Conservation (phyloP, 2,329 filamentous ascomycete genomes). For the Talaromyces amestolkiae region DNA sequence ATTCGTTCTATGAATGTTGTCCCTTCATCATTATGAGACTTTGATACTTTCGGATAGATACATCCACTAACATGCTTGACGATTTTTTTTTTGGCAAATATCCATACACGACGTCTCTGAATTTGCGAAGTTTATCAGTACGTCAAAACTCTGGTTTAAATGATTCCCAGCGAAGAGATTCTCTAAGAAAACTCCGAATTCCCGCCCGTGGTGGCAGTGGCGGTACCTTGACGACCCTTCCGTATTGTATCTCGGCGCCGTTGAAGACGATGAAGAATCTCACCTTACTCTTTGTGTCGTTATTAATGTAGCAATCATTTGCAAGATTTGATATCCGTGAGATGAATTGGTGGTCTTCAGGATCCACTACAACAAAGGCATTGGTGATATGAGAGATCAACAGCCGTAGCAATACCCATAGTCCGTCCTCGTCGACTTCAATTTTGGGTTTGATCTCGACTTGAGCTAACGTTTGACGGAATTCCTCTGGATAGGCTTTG, state of each 20-base stretch:
- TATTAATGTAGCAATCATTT: not conserved
- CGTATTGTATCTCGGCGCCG: not conserved
- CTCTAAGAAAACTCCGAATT: too few relatives aligned
- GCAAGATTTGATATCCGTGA: not conserved
- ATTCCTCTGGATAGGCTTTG: not conserved
- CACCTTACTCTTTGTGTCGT: not conserved
- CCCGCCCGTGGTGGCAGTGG: not conserved
- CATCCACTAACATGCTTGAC: too few relatives aligned
- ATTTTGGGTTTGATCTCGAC: not conserved
- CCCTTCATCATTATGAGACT: too few relatives aligned
- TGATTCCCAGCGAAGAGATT: not conserved
- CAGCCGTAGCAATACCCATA: not conserved
- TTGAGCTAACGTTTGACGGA: not conserved
- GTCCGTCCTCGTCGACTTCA: not conserved
- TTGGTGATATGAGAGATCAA: not conserved
- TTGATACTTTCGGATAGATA: too few relatives aligned
- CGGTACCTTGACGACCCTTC: not conserved
- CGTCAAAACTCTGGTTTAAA: not conserved
- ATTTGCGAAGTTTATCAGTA: not conserved
- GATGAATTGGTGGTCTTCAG: not conserved
- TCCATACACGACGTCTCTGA: not conserved
- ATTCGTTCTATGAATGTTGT: not conserved
- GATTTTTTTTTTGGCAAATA: not conserved
- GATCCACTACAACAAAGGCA: not conserved
- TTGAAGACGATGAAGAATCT: not conserved